These are phyloP conservation scores for Psilocybe tampanensis DNA, from an alignment of 768 basidiomycete species.

Conservation along the genomic window DNA sequence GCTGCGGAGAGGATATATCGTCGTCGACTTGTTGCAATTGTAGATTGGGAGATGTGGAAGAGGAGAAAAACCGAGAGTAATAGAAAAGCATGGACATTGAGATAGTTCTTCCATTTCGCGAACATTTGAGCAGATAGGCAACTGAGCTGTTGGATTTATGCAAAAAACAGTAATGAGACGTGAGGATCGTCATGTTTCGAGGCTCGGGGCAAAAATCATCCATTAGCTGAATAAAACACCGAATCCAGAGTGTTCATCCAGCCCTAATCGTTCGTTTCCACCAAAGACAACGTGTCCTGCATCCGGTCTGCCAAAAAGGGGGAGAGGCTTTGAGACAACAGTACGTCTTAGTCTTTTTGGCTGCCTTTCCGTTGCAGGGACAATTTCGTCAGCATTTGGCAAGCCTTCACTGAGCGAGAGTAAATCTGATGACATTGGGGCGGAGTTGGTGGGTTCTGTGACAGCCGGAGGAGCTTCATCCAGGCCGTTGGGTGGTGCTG, in stretches of 20 bases:
- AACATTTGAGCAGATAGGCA: too few relatives aligned
- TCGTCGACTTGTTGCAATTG: too few relatives aligned
- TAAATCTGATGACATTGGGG: neutral
- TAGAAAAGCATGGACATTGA: too few relatives aligned
- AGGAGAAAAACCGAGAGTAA: too few relatives aligned
- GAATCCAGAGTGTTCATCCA: constrained; percentile 22
- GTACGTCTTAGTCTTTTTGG: neutral
- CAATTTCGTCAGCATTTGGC: neutral
- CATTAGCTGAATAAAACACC: constrained; percentile 13
- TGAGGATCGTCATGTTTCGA: too few relatives aligned
- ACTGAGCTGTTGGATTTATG: too few relatives aligned
- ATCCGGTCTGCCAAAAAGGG: constrained; percentile 60
- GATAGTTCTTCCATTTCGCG: too few relatives aligned
- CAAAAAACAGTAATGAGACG: too few relatives aligned
- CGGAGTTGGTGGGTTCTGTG: neutral
- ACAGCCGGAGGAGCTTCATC: neutral
- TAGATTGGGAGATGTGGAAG: too few relatives aligned
- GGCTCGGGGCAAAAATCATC: too few relatives aligned
- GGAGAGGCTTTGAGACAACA: constrained; percentile 34
- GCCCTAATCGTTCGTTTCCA: constrained; percentile 53
- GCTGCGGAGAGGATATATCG: too few relatives aligned
- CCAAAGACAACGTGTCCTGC: constrained; percentile 69
- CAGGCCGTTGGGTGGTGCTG: constrained; percentile 49
- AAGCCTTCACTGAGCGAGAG: neutral
- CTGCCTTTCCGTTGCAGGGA: neutral